These are phyloP conservation scores for Colletotrichum musicola DNA, from an alignment of 2,329 filamentous ascomycete species.

Conservation along the genomic window DNA sequence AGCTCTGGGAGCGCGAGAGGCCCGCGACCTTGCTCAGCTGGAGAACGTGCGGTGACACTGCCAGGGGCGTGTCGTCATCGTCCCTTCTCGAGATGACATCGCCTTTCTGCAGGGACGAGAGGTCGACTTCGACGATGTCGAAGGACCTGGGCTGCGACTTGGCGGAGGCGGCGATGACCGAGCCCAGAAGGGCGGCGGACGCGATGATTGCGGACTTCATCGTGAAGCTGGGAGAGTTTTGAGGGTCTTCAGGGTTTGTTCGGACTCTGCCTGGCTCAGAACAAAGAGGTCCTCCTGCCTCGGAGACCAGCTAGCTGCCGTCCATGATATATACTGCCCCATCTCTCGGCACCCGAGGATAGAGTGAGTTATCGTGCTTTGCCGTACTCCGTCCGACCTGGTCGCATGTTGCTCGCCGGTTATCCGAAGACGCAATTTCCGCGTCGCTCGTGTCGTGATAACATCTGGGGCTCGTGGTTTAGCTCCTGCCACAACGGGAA, in stretches of 20 bases:
- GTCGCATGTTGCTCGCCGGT: neutral
- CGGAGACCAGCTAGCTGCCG: neutral
- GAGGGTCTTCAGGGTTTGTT: neutral
- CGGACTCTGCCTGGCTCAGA: neutral
- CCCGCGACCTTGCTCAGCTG: neutral
- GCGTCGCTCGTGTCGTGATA: neutral
- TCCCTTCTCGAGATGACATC: neutral
- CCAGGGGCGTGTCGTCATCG: neutral
- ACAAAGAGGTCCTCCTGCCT: neutral
- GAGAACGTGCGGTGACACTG: neutral
- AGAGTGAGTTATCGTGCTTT: no score
- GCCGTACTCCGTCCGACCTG: no score
- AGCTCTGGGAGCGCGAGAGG: neutral
- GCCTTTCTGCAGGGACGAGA: constrained; percentile 11
- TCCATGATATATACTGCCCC: neutral
- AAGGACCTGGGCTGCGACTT: neutral
- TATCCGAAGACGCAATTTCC: neutral
- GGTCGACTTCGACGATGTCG: constrained; percentile 6
- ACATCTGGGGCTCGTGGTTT: neutral
- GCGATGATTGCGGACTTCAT: neutral
- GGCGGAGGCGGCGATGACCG: neutral
- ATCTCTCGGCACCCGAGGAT: no score
- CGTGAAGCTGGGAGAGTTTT: neutral
- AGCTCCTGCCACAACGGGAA: constrained; percentile 4
- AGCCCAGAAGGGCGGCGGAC: neutral